Evolutionary conservation across 2,329 filamentous ascomycete genomes (phyloP).

Genomic region (Ceratocystis papillata): DNA sequence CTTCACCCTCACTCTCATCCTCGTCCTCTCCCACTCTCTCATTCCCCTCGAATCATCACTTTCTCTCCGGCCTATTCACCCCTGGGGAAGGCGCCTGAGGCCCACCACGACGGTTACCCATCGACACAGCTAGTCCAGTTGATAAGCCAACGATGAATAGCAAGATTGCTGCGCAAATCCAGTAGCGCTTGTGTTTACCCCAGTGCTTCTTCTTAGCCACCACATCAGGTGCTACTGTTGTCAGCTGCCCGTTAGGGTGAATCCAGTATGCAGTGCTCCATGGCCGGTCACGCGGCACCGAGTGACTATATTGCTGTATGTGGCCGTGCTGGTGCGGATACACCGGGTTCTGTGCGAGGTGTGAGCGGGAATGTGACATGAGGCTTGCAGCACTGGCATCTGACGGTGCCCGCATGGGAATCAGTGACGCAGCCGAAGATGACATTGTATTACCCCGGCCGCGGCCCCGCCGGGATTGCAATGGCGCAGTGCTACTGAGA

Average conservation of each 20-base stretch:
- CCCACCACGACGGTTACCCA: constrained; percentile 12
- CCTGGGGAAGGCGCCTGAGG: neutral
- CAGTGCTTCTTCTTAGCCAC: constrained; percentile 15
- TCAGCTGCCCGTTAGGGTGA: constrained; percentile 14
- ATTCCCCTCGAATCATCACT: neutral
- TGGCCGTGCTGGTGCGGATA: constrained; percentile 14
- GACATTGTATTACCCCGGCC: neutral
- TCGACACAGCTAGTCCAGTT: constrained; percentile 22
- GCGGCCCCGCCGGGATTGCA: neutral
- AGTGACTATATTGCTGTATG: neutral
- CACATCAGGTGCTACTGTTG: neutral
- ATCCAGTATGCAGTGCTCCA: constrained; percentile 23
- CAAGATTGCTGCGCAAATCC: constrained; percentile 20
- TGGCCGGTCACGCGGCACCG: constrained; percentile 12
- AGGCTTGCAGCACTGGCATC: constrained; percentile 1
- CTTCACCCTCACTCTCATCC: neutral
- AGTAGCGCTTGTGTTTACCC: constrained; percentile 22
- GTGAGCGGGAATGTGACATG: neutral
- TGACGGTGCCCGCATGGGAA: neutral
- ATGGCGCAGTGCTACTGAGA: neutral
- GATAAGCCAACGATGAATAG: constrained; percentile 22
- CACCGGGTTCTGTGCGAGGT: neutral
- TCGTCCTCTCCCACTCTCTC: neutral
- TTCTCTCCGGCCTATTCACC: neutral
- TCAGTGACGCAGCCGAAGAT: neutral